A percentile compares a stretch with the other conserved stretches of the same genome.
Evolutionary conservation across 805 yeast species (phyloP).

Genomic region (Metschnikowia anglica): DNA sequence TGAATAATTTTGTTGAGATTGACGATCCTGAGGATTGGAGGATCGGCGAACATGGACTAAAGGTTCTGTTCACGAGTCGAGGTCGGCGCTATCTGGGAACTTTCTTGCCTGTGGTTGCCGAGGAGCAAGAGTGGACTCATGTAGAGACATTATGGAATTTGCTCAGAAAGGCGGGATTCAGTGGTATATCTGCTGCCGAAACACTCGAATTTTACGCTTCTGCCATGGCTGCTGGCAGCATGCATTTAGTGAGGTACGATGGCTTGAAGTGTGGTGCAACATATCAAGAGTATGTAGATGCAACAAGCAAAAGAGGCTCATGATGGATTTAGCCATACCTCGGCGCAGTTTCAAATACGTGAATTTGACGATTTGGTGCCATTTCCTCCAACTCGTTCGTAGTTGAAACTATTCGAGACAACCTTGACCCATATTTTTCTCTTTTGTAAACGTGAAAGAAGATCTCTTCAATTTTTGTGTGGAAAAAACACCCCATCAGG

Average conservation of each 20-base stretch:
- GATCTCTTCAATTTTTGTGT: too few relatives aligned
- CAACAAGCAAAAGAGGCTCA: not conserved
- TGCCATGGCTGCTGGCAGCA: conserved; percentile 35
- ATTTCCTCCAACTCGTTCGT: too few relatives aligned
- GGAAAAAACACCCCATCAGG: too few relatives aligned
- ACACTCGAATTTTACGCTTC: conserved; percentile 27
- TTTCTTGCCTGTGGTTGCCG: conserved; percentile 86
- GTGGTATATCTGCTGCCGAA: conserved; percentile 9
- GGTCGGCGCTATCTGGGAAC: conserved; percentile 63
- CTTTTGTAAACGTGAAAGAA: too few relatives aligned
- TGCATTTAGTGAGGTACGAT: conserved; percentile 35
- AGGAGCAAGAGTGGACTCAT: conserved; percentile 81
- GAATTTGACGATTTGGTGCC: too few relatives aligned
- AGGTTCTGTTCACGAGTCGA: conserved; percentile 48
- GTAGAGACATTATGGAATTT: conserved; percentile 68
- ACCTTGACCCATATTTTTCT: too few relatives aligned
- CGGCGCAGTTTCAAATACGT: too few relatives aligned
- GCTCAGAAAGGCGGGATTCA: conserved; percentile 67
- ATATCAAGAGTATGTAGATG: conserved; percentile 25
- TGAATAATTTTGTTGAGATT: conserved; percentile 56
- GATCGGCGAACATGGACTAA: conserved; percentile 80
- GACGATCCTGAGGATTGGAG: conserved; percentile 67
- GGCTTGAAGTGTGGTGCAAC: conserved; percentile 33
- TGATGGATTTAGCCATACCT: too few relatives aligned
- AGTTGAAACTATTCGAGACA: too few relatives aligned